Conservation (phyloP, 257 asterid species). For the Echites panduratus region DNA sequence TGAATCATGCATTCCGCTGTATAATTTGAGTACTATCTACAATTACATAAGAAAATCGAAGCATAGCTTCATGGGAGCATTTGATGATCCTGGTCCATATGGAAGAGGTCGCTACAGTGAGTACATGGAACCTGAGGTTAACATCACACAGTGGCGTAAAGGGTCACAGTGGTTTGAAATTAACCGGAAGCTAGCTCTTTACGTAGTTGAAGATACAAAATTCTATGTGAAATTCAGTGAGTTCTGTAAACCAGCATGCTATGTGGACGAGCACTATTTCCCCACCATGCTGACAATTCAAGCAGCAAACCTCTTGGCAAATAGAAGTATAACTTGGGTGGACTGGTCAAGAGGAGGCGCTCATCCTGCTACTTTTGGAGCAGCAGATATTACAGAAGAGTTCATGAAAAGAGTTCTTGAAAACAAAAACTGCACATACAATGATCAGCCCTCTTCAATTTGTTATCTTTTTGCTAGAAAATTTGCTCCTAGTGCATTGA, state of each 20-base stretch:
- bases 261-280: slow-evolving; percentile 47
- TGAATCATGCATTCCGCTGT: slow-evolving; percentile 47
- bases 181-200: slow-evolving; percentile 39
- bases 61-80: slow-evolving; percentile 43
- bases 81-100: slow-evolving; percentile 50
- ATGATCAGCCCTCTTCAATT: slow-evolving; percentile 20
- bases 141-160: slow-evolving; percentile 40
- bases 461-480: slow-evolving; percentile 47
- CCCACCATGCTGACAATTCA: slow-evolving; percentile 42
- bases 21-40: slow-evolving; percentile 35
- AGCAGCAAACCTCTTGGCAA: slow-evolving; percentile 32
- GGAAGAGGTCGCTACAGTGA: slow-evolving; percentile 66
- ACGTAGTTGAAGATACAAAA: slow-evolving; percentile 32
- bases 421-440: slow-evolving; percentile 28
- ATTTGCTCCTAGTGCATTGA: slow-evolving; percentile 44
- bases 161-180: slow-evolving; percentile 49
- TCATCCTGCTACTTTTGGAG: slow-evolving; percentile 48
- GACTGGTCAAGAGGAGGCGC: slow-evolving; percentile 55
- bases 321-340: slow-evolving; percentile 45
- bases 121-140: slow-evolving; percentile 53
- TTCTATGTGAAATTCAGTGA: slow-evolving; percentile 30
- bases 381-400: slow-evolving; percentile 37
- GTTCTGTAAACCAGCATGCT: slow-evolving; percentile 40
- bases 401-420: slow-evolving; percentile 36
- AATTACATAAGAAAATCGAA: slow-evolving; percentile 33